These are phyloP conservation scores for Fusarium agapanthi DNA, from an alignment of 2,329 filamentous ascomycete species.

Conservation along the genomic window DNA sequence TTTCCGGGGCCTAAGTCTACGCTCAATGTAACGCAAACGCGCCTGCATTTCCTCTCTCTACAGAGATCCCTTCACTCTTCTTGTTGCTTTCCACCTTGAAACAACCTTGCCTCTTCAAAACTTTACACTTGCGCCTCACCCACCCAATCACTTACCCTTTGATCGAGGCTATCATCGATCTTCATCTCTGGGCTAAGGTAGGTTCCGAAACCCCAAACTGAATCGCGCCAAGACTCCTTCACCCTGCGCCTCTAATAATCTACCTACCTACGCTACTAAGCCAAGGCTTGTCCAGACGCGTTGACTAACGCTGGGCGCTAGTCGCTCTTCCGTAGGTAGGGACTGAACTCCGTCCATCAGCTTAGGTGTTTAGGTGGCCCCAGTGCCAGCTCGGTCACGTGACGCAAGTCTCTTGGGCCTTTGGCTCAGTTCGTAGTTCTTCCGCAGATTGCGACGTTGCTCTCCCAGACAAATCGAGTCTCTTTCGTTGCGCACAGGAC, in stretches of 20 bases:
- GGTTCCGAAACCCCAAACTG: neutral
- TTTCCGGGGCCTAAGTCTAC: conserved; percentile 1
- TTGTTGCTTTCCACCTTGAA: neutral
- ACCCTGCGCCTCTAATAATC: neutral
- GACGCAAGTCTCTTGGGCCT: conserved; percentile 31
- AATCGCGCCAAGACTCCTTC: conserved; percentile 2
- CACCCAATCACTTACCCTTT: neutral
- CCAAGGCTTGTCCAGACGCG: conserved; percentile 16
- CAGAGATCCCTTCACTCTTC: neutral
- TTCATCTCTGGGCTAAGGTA: neutral
- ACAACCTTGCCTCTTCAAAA: neutral
- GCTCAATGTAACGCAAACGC: conserved; percentile 16
- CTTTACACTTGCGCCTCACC: neutral
- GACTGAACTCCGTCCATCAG: conserved; percentile 18
- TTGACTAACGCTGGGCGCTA: neutral
- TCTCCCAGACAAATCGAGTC: conserved; percentile 38
- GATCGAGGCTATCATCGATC: neutral
- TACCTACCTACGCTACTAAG: neutral
- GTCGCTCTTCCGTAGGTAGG: neutral
- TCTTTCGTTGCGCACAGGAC: conserved; percentile 42
- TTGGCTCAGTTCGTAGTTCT: conserved; percentile 37
- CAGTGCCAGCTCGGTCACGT: conserved; percentile 28
- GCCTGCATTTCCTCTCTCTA: neutral
- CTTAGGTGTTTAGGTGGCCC: conserved; percentile 35
- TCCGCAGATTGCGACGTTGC: conserved; percentile 42